A percentile compares a stretch with the other conserved stretches of the same genome.
These are phyloP conservation scores for Phellinidium pouzarii DNA, from an alignment of 1,284 basidiomycete genomes.

Conservation along the genomic window DNA sequence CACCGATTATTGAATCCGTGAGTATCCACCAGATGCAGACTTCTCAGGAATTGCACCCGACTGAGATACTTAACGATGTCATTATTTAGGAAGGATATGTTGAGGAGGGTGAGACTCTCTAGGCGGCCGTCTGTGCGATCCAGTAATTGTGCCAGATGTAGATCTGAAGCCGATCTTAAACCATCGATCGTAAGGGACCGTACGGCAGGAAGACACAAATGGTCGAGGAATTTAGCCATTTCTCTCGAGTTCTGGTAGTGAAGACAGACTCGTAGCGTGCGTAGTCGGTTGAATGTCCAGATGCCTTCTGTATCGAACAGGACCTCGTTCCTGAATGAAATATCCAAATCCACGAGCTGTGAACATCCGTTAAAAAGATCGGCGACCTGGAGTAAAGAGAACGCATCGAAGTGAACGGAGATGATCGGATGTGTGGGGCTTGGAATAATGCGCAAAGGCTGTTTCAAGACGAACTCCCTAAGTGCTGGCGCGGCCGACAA, in stretches of 20 bases:
- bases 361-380: constrained; percentile 12
- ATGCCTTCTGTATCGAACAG: background rate
- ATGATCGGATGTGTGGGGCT: constrained; percentile 7
- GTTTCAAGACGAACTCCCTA: constrained; percentile 2
- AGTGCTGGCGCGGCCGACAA: constrained; percentile 8
- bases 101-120: constrained; percentile 5
- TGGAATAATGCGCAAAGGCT: constrained; percentile 5
- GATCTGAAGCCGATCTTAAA: background rate
- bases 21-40: constrained; percentile 6
- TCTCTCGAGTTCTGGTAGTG: constrained; percentile 9
- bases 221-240: constrained; percentile 8
- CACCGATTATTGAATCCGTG: constrained; percentile 8
- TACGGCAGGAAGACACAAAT: constrained; percentile 2
- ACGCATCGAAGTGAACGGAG: constrained; percentile 11
- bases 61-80: constrained; percentile 13
- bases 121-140: constrained; percentile 11
- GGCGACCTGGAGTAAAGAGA: constrained; percentile 7
- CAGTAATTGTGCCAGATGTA: constrained; percentile 4
- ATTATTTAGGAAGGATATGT: constrained; percentile 2
- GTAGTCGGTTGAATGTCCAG: constrained; percentile 11
- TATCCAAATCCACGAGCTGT: constrained; percentile 11
- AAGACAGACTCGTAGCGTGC: constrained; percentile 4
- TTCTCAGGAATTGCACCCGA: constrained; percentile 4
- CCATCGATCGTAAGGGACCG: constrained; percentile 8
- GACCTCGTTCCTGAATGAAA: constrained; percentile 6